Evolutionary conservation across 805 yeast genomes (phyloP).

Genomic region (Pichia exigua): DNA sequence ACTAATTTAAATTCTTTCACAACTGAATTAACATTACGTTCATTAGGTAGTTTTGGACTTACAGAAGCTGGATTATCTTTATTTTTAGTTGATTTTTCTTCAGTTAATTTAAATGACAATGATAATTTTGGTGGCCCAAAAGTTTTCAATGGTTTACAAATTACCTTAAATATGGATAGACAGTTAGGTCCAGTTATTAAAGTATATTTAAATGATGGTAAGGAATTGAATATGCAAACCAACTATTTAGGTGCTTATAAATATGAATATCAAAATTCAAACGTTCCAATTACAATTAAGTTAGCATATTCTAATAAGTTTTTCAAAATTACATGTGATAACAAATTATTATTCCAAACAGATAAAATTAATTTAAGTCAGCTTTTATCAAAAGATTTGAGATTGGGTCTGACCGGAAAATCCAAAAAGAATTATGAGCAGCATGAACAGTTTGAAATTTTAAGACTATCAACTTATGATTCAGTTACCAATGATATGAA

Average conservation of each 20-base stretch:
- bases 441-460: conserved; percentile 57
- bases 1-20: conserved; percentile 31
- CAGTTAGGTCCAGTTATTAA: conserved; percentile 43
- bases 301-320: conserved; percentile 42
- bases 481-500: conserved; percentile 30
- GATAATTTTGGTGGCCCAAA: conserved; percentile 48
- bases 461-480: conserved; percentile 49
- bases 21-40: conserved; percentile 54
- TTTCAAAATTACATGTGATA: conserved; percentile 62
- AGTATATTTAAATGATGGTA: conserved; percentile 56
- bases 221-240: conserved; percentile 20
- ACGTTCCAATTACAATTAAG: conserved; percentile 65
- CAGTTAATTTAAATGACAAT: conserved; percentile 28
- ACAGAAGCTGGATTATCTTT: conserved; percentile 52
- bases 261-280: conserved; percentile 50
- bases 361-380: conserved; percentile 41
- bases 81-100: conserved; percentile 38
- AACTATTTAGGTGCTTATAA: conserved; percentile 28
- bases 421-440: conserved; percentile 28
- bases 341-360: conserved; percentile 62
- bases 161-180: conserved; percentile 45
- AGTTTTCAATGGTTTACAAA: conserved; percentile 54
- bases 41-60: conserved; percentile 42
- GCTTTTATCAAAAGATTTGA: conserved; percentile 27
- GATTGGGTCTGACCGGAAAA: conserved; percentile 48